Evolutionary conservation across 352 stramenopile genomes (phyloP), one percentile per base, ranked within the genome.

Genomic region (Plasmopara muralis): DNA sequence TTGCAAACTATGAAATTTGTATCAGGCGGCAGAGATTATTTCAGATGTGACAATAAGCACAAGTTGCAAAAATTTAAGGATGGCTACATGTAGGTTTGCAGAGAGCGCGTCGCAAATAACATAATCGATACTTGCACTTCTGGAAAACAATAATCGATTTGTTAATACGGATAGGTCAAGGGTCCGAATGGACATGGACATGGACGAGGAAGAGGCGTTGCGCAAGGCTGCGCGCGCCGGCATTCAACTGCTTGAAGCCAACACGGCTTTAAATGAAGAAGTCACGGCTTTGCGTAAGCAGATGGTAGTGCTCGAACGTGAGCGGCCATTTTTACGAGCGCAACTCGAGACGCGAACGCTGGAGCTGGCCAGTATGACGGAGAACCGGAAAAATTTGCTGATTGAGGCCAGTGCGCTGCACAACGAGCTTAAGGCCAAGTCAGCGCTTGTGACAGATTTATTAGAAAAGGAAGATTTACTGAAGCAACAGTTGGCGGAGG

Each of bases 221-320:
- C 74, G 63, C 41, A 78, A 77, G 34, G 77, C 81, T 30, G 81
- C 78, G 9, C 78, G 81, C 34, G 75, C 75, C 13, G 81, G 81
- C 0, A 85, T 92, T 34, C 59, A 81, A 45, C 55, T 92, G 33
- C 55, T 92, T 43, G 81, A 92, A 62, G 70, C 78, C 50, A 92
- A 89, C 39, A 66, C 77, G 30, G 78, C 84, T 45, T 60, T 92
- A 6, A 63, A 82, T 31, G 69, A 77, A 35, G 74, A 89, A 47
- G 76, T 83, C 4, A 49, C 44, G 14, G 74, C 77, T 10, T 59
- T 92, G 37, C 74, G 72, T 8, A 63, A 70, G n/a, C 78, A 89
- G 42, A 57, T 87, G 48, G 61, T 60, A 18, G 58, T 74, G 43
- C 61, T 88, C 33, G 67, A 86, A 57, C 66, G 51, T 33, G 72